Conservation (phyloP, 495 filamentous ascomycete species). For the Rusavskia elegans region DNA sequence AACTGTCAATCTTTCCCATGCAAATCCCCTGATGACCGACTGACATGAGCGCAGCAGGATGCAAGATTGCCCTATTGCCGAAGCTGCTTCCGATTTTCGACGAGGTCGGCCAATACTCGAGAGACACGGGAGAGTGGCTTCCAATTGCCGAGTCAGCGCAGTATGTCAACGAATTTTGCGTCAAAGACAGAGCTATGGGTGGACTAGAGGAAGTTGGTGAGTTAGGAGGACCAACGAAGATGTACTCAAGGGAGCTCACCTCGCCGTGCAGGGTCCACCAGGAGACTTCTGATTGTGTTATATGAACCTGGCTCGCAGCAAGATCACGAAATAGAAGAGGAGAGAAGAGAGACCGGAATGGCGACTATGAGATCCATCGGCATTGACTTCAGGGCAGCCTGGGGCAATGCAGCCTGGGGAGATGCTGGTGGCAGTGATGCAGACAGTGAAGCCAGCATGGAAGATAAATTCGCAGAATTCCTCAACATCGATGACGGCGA, state of each 20-base stretch:
- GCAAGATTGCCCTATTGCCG: neutral
- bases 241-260: neutral
- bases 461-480: neutral
- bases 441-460: neutral
- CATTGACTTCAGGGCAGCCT: no score
- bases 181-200: neutral
- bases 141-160: neutral
- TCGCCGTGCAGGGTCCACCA: neutral
- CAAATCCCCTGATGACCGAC: neutral
- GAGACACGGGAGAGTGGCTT: neutral
- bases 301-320: neutral
- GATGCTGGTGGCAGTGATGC: neutral
- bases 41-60: neutral
- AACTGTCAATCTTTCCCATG: neutral
- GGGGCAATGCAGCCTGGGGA: no score
- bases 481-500: neutral
- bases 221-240: neutral
- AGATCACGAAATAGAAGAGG: neutral
- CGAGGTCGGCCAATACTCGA: neutral
- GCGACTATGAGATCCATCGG: no score
- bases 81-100: neutral
- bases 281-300: neutral
- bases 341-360: no score
- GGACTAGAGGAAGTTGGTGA: neutral
- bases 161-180: neutral